A percentile compares a stretch with the other conserved stretches of the same genome.
Conservation (phyloP, 805 yeast species). For the Cyberlindnera euphorbiiphila region DNA sequence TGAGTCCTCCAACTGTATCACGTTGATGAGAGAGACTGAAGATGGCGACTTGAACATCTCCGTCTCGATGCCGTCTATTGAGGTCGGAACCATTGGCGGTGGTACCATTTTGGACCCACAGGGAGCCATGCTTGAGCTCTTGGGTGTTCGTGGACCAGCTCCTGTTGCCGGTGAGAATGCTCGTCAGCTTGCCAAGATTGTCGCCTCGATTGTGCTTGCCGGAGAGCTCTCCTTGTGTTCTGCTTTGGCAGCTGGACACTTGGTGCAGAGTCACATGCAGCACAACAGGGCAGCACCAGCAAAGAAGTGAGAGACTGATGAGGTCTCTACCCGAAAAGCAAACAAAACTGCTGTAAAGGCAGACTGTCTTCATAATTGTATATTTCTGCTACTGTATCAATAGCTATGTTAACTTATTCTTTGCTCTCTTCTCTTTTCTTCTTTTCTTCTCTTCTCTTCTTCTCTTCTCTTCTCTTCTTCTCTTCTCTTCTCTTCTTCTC, state of each 20-base stretch:
- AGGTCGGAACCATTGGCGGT: constrained; percentile 99
- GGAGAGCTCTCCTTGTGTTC: constrained; percentile 93
- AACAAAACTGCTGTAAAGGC: too few species aligned
- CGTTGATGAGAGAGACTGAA: constrained; percentile 77
- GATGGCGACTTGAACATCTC: constrained; percentile 83
- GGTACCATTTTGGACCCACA: constrained; percentile 98
- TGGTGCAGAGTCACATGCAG: constrained; percentile 96
- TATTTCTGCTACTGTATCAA: too few species aligned
- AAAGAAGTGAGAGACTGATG: constrained; percentile 16
- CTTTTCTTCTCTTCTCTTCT: too few species aligned
- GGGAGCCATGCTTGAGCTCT: constrained; percentile 88
- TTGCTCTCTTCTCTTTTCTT: too few species aligned
- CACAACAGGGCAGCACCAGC: constrained; percentile 62
- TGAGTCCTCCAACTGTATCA: constrained; percentile 95
- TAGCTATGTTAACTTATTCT: too few species aligned
- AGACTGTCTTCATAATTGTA: too few species aligned
- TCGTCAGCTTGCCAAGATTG: constrained; percentile 84
- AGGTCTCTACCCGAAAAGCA: too few species aligned
- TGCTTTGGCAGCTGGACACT: constrained; percentile 97
- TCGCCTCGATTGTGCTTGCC: constrained; percentile 93
- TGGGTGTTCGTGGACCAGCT: constrained; percentile 95
- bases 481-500: too few species aligned
- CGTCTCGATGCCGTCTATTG: constrained; percentile 99
- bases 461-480: too few species aligned
- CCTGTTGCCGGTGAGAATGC: constrained; percentile 93